Evolutionary conservation across 345 rosid species (phyloP).

Genomic region (Citrus sp.): DNA sequence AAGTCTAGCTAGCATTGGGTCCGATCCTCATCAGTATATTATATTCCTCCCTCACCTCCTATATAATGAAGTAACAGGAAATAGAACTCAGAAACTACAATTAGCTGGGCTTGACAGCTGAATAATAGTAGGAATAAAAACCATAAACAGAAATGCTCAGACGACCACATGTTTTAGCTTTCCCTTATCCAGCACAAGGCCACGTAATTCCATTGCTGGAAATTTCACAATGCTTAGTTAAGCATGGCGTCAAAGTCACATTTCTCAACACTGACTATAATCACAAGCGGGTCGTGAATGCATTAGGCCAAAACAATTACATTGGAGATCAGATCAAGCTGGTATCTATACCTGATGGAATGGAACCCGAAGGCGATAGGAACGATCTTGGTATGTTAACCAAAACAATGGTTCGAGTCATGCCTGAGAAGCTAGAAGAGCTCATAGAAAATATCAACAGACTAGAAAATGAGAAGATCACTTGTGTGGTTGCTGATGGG

Average conservation of each 20-base stretch:
- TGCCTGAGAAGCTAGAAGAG: constrained; percentile 4
- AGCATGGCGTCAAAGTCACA: not conserved
- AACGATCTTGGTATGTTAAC: not conserved
- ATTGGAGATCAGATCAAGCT: not conserved
- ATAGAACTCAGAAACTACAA: not conserved
- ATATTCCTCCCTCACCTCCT: not conserved
- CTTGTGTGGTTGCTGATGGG: constrained; percentile 4
- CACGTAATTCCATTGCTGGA: not conserved
- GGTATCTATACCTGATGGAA: not conserved
- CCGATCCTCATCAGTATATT: too few species aligned
- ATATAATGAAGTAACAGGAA: not conserved
- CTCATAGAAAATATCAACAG: not conserved
- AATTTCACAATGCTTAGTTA: not conserved
- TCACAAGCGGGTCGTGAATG: not conserved
- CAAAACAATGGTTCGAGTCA: not conserved
- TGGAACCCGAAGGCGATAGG: not conserved
- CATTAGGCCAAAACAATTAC: not conserved
- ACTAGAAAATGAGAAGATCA: not conserved
- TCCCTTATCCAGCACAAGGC: constrained; percentile 3
- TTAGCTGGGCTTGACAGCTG: not conserved
- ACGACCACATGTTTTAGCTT: not conserved
- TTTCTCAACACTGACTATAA: not conserved
- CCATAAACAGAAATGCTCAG: not conserved
- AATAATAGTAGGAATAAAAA: not conserved
- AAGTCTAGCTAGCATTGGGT: not conserved